A percentile compares a stretch with the other conserved stretches of the same genome.
phyloP scores from a whole-genome alignment of 441 rosid species.

The Brassica hybrid region DNA sequence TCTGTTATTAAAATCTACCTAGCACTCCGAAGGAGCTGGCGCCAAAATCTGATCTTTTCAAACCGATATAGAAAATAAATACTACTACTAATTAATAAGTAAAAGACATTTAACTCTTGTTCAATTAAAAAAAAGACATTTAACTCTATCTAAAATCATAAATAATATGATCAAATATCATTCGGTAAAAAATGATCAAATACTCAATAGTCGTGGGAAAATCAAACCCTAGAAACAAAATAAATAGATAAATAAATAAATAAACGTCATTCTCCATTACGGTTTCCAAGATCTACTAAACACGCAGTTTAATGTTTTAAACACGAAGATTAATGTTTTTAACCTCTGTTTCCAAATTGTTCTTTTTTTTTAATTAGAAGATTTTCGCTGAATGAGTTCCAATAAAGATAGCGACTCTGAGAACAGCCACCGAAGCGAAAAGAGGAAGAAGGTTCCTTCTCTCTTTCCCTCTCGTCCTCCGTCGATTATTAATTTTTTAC shows the following conservation, averaged over 20 bases:
- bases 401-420: slow-evolving; percentile 47
- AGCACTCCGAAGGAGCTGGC: slow-evolving; percentile 62
- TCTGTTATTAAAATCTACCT: slow-evolving; percentile 9
- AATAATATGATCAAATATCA: background rate
- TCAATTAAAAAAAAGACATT: background rate
- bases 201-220: slow-evolving; percentile 22
- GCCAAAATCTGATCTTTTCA: slow-evolving; percentile 57
- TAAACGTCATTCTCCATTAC: slow-evolving; percentile 6
- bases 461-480: background rate
- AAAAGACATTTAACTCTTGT: background rate
- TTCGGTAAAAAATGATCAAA: background rate
- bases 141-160: background rate
- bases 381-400: slow-evolving; percentile 51
- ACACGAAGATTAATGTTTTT: slow-evolving; percentile 9
- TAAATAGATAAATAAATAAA: background rate
- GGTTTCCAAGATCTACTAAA: slow-evolving; percentile 32
- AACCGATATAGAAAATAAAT: slow-evolving; percentile 38
- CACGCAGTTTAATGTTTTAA: slow-evolving; percentile 15
- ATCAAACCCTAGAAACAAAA: slow-evolving; percentile 28
- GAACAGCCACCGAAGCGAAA: slow-evolving; percentile 60
- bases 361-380: background rate
- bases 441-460: slow-evolving; percentile 68
- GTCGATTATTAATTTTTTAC: background rate
- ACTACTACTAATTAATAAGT: slow-evolving; percentile 8
- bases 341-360: slow-evolving; percentile 23